Conservation (phyloP, 345 rosid genomes). For the Mallotus nudiflorus region DNA sequence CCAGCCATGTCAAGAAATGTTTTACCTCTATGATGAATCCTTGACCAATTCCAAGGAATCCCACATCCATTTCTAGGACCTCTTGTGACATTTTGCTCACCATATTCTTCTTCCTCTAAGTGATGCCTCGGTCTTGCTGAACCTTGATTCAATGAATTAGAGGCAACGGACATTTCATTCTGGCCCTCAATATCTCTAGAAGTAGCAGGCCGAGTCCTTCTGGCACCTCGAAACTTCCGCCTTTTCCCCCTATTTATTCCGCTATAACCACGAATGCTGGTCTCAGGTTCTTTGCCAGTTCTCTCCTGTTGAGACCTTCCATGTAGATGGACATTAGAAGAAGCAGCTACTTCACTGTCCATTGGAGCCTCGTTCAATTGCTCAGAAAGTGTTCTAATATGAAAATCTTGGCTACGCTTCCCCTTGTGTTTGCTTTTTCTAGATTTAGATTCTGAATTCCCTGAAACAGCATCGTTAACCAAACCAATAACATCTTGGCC, state of each 20-base stretch:
- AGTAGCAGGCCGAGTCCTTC: constrained; percentile 45
- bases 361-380: constrained; percentile 54
- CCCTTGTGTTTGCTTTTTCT: constrained; percentile 51
- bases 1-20: constrained; percentile 91
- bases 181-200: constrained; percentile 54
- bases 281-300: constrained; percentile 36
- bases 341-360: constrained; percentile 69
- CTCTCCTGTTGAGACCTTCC: constrained; percentile 34
- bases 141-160: constrained; percentile 61
- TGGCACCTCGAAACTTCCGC: constrained; percentile 62
- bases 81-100: constrained; percentile 49
- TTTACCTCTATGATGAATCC: constrained; percentile 83
- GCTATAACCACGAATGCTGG: constrained; percentile 37
- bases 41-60: constrained; percentile 96
- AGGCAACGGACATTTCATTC: constrained; percentile 79
- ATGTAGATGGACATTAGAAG: constrained; percentile 51
- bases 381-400: constrained; percentile 64
- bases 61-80: constrained; percentile 93
- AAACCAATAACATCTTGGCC: constrained; percentile 41
- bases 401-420: constrained; percentile 46
- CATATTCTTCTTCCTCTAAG: constrained; percentile 49
- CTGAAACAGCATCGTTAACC: constrained; percentile 45
- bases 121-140: constrained; percentile 34
- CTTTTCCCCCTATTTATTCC: constrained; percentile 54
- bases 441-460: constrained; percentile 49